Evolutionary conservation across 805 yeast genomes (phyloP).

Genomic region (Danielia reshetovae): DNA sequence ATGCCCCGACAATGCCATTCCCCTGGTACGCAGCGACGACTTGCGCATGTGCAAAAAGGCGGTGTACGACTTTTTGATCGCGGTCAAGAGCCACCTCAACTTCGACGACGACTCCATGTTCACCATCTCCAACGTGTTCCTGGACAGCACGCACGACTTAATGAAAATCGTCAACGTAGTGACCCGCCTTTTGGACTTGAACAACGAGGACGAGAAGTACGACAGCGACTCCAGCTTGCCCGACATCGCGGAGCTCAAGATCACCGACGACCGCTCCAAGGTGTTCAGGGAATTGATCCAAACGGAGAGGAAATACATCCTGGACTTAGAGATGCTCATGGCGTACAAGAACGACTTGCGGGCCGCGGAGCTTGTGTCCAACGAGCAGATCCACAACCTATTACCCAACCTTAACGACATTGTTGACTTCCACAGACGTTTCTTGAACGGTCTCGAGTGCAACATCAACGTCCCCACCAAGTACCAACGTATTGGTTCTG

Average conservation of each 20-base stretch:
- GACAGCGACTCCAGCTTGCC: slow-evolving; percentile 5
- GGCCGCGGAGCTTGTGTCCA: slow-evolving; percentile 61
- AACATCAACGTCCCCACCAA: slow-evolving; percentile 71
- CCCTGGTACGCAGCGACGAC: slow-evolving; percentile 73
- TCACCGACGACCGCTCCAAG: slow-evolving; percentile 61
- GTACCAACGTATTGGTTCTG: slow-evolving; percentile 82
- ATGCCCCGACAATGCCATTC: slow-evolving; percentile 42
- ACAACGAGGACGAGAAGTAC: slow-evolving; percentile 16
- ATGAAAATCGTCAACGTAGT: slow-evolving; percentile 73
- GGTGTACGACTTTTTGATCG: slow-evolving; percentile 83
- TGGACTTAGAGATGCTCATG: slow-evolving; percentile 75
- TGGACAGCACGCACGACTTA: slow-evolving; percentile 75
- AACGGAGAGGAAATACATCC: slow-evolving; percentile 90
- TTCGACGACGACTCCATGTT: slow-evolving; percentile 80
- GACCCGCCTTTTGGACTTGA: slow-evolving; percentile 43
- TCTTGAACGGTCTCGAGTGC: slow-evolving; percentile 84
- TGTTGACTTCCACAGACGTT: slow-evolving; percentile 88
- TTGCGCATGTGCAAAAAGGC: slow-evolving; percentile 80
- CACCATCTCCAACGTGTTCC: slow-evolving; percentile 84
- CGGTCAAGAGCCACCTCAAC: slow-evolving; percentile 72
- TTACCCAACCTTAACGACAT: slow-evolving; percentile 83
- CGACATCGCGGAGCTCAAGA: slow-evolving; percentile 21
- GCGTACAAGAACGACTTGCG: slow-evolving; percentile 66
- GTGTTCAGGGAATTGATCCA: slow-evolving; percentile 81
- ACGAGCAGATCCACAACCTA: slow-evolving; percentile 73